A percentile compares a stretch with the other conserved stretches of the same genome.
phyloP scores from a whole-genome alignment of 352 stramenopile genomes.

The Pythium rhizo-oryzae region DNA sequence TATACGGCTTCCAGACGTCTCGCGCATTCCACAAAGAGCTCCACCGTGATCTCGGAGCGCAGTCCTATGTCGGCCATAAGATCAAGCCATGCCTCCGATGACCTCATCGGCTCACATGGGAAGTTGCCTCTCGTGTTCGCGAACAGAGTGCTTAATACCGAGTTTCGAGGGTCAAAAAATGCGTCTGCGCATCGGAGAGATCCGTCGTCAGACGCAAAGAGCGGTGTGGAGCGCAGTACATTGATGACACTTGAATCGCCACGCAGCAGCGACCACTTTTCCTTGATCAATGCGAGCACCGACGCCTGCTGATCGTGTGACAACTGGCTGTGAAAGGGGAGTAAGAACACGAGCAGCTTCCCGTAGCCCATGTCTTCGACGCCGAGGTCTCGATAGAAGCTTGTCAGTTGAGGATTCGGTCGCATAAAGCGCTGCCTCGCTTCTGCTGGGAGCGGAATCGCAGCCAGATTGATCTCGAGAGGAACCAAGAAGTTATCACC shows the following conservation, averaged over 20 bases:
- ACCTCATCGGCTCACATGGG: slow-evolving; percentile 45
- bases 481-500: slow-evolving; percentile 68
- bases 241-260: slow-evolving; percentile 50
- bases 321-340: slow-evolving; percentile 67
- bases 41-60: slow-evolving; percentile 68
- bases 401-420: slow-evolving; percentile 58
- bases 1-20: slow-evolving; percentile 64
- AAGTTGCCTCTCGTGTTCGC: slow-evolving; percentile 56
- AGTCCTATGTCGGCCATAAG: slow-evolving; percentile 87
- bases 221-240: slow-evolving; percentile 45
- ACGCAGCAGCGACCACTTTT: slow-evolving; percentile 62
- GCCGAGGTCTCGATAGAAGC: slow-evolving; percentile 83
- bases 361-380: slow-evolving; percentile 79
- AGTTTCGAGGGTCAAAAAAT: slow-evolving; percentile 86
- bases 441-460: slow-evolving; percentile 57
- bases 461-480: slow-evolving; percentile 54
- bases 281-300: slow-evolving; percentile 57
- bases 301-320: slow-evolving; percentile 46
- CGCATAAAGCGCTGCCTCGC: slow-evolving; percentile 66
- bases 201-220: slow-evolving; percentile 59
- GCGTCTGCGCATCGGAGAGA: slow-evolving; percentile 45
- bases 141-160: slow-evolving; percentile 76
- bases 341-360: slow-evolving; percentile 72
- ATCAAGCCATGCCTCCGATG: slow-evolving; percentile 67
- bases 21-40: slow-evolving; percentile 85